phyloP scores from a whole-genome alignment of 495 filamentous ascomycete genomes.

The Physcia stellaris region DNA sequence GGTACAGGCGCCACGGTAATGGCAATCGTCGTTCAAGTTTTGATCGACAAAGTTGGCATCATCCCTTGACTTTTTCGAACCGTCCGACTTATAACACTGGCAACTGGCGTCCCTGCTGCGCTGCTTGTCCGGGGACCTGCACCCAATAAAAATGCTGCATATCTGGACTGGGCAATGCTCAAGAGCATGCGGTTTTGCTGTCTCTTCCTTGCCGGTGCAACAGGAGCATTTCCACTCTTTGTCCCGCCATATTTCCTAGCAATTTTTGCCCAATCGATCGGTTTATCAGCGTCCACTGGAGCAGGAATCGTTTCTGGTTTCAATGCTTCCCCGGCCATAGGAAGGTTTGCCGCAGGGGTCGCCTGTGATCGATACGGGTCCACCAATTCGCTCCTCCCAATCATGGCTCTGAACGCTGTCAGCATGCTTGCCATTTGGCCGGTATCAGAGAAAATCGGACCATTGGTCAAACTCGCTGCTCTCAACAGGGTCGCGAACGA shows the following conservation, averaged over 20 bases:
- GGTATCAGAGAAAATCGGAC: conserved; percentile 34
- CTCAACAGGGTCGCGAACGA: conserved; percentile 44
- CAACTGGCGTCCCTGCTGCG: conserved; percentile 41
- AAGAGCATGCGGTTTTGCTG: conserved; percentile 31
- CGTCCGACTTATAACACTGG: conserved; percentile 31
- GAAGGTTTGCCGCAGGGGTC: conserved; percentile 35
- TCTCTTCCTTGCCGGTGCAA: conserved; percentile 38
- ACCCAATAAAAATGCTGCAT: conserved; percentile 25
- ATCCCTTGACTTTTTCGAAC: conserved; percentile 42
- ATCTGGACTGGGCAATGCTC: conserved; percentile 34
- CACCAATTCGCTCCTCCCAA: conserved; percentile 35
- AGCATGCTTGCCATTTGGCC: conserved; percentile 47
- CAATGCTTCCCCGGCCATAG: conserved; percentile 38
- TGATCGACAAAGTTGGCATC: conserved; percentile 32
- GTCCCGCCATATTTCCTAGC: conserved; percentile 49
- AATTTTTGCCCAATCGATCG: conserved; percentile 30
- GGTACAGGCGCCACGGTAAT: conserved; percentile 39
- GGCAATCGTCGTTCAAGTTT: conserved; percentile 32
- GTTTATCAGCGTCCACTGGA: conserved; percentile 32
- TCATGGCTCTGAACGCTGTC: conserved; percentile 32
- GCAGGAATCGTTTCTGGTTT: conserved; percentile 42
- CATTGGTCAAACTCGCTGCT: conserved; percentile 36
- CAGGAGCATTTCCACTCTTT: conserved; percentile 47
- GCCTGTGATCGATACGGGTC: conserved; percentile 37
- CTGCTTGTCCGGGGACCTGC: conserved; percentile 41